Base-by-base conservation (phyloP, 352 stramenopile species). In the Halophytophthora batemanensis region DNA sequence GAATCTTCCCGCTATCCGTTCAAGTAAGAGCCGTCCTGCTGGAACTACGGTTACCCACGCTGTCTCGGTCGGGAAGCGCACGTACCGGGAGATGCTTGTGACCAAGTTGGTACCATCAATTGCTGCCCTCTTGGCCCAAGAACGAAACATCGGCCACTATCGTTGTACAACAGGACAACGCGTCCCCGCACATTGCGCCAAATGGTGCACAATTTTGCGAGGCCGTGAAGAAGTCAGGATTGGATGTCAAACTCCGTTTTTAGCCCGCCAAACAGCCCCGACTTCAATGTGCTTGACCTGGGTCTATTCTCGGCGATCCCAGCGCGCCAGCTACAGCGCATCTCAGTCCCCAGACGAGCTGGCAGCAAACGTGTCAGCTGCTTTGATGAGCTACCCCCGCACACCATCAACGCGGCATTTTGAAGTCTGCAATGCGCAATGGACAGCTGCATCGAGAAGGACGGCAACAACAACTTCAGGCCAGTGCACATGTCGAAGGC, bases 211-310 rank as follows among this genome's bases (percentile, higher is more conserved):
- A n/a, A 21, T 11, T 54, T 8, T 18, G 13, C 10, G n/a, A 15
- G 4, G 47, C 36, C 7, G 22, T 19, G 25, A 2, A 34, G 28
- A 46, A 1, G 37, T 25, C n/a, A 17, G 47, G 29, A 12, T 46
- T 22, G 47, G 3, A 29, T 10, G 45, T 54, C 8, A 23, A 2
- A 17, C 1, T 54, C 15, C 11, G 28, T 4, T 29, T 29, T 21
- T 38, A 54, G 37, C 37, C 47, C n/a, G 3, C 23, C 47, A 3
- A 46, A 55, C 39, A 48, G 37, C 28, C 48, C 37, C 10, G 38
- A 48, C 34, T 19, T 49, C 15, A 49, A 56, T n/a, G 36, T 47
- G 3, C 34, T 49, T 2, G 29, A 49, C 34, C 49, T 56, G n/a
- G 39, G 47, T 4, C 42, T 48, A 14, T 56, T 56, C 31, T 35